Base-by-base conservation (phyloP, 257 asterid species). In the Osmanthus fragrans region DNA sequence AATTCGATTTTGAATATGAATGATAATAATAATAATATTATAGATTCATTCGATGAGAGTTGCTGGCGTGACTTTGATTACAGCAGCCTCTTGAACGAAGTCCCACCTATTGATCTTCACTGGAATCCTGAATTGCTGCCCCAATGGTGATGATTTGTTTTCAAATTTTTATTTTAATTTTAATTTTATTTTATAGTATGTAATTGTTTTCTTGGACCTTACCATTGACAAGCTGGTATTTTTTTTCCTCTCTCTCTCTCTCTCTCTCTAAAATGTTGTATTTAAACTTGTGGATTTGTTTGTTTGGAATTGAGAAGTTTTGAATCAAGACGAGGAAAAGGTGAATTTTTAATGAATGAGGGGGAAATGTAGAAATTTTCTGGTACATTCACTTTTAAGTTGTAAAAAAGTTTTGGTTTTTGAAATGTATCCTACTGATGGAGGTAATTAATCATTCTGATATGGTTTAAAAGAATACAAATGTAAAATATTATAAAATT, bases 61-160 rank as follows among this genome's bases (percentile, higher is more conserved):
- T 77, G 84, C 80, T 87, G 90, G 91, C 51, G 74, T 16, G 91
- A 89, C 67, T 77, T 89, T 36, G 91, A 89, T 86, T 84, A 81
- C 82, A 76, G 87, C 82, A 2, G 54, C 81, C 87, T 89, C 74
- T 73, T 89, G 79, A 82, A 84, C 82, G 90, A 81, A 69, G 79
- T 81, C 69, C 84, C 84, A 8, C 74, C 87, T 60, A 1, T 80
- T 47, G 90, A 80, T 80, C 82, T 81, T 29, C 84, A 77, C 33
- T 89, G 89, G 91, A 83, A 64, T 60, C 79, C 88, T 77, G 85
- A 87, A 72, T 81, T 73, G 69, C 83, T 81, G 51, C 12, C 66
- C 63, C 81, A 79, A 16, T 78, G 82, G 93, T 89, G 78, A 73
- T 86, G 1, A 40, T 18, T 54, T 23, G 12, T 0, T 18, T 25